phyloP scores from a whole-genome alignment of 2,329 filamentous ascomycete genomes.

The Arthrobotrys musiformis region DNA sequence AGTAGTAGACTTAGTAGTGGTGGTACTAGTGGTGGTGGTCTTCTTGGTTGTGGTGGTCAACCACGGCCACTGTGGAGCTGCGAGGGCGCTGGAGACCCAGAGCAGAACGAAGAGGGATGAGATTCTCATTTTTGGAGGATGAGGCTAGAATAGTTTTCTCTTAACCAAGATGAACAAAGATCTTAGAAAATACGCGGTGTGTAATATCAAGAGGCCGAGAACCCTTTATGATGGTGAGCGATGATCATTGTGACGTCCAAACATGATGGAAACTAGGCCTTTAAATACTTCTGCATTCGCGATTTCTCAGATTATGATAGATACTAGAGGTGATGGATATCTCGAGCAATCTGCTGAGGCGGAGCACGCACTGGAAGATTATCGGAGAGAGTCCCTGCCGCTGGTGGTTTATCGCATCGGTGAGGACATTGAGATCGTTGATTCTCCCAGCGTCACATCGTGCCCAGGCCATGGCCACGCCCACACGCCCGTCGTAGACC shows the following conservation, averaged over 20 bases:
- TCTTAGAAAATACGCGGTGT: too few relatives aligned
- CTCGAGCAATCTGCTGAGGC: too few relatives aligned
- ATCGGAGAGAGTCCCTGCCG: not conserved
- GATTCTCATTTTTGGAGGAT: not conserved
- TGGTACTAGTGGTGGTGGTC: not conserved
- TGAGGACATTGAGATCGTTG: not conserved
- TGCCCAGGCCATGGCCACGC: too few relatives aligned
- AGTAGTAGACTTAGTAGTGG: not conserved
- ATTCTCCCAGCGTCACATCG: too few relatives aligned
- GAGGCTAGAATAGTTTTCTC: not conserved
- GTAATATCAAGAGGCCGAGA: not conserved
- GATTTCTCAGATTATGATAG: not conserved
- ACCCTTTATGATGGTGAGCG: not conserved
- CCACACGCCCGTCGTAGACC: too few relatives aligned
- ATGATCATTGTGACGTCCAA: not conserved
- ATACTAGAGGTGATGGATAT: too few relatives aligned
- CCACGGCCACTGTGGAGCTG: constrained; percentile 2
- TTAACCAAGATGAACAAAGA: not conserved
- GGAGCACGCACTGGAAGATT: not conserved
- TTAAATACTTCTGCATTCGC: not conserved
- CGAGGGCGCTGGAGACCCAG: not conserved
- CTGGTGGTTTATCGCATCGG: not conserved
- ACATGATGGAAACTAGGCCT: not conserved
- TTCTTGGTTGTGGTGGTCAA: not conserved
- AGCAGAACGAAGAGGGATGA: not conserved